These are phyloP conservation scores for Vicia faba DNA, from an alignment of 306 rosid species.

Conservation along the genomic window DNA sequence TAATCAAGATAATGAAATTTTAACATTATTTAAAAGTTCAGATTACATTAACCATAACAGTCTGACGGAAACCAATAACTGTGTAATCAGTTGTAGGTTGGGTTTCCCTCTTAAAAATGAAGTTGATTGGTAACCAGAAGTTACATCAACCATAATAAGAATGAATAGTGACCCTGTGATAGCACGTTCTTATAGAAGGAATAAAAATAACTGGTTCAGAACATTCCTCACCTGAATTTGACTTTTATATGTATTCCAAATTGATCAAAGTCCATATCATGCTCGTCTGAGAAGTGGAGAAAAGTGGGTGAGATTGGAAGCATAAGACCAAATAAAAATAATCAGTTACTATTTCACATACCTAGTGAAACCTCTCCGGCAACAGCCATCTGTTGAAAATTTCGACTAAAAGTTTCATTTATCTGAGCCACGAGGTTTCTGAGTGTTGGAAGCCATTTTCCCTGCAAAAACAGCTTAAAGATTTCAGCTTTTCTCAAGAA, in stretches of 20 bases:
- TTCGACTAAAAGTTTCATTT: slow-evolving; percentile 79
- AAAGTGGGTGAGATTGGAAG: slow-evolving; percentile 36
- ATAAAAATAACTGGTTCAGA: slow-evolving; percentile 10
- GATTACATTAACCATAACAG: background rate
- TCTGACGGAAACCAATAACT: background rate
- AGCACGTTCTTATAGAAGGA: slow-evolving; percentile 4
- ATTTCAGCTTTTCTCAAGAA: slow-evolving; percentile 27
- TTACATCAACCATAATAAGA: slow-evolving; percentile 6
- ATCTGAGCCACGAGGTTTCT: slow-evolving; percentile 85
- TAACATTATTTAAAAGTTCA: background rate
- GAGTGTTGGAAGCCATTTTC: slow-evolving; percentile 84
- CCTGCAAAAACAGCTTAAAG: slow-evolving; percentile 48
- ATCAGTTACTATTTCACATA: slow-evolving; percentile 36
- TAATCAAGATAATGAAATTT: background rate
- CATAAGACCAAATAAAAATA: slow-evolving; percentile 14
- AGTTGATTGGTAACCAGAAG: slow-evolving; percentile 3
- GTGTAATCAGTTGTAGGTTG: background rate
- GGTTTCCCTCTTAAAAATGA: slow-evolving; percentile 18
- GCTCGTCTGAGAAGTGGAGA: slow-evolving; percentile 73
- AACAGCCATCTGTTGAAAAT: slow-evolving; percentile 98
- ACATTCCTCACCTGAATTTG: slow-evolving; percentile 79
- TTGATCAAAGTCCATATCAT: slow-evolving; percentile 74
- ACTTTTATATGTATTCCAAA: slow-evolving; percentile 92
- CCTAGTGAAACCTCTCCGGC: slow-evolving; percentile 98
- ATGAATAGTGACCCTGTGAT: slow-evolving; percentile 14